phyloP scores from a whole-genome alignment of 208 protist genomes.

The Trypanosoma grayi region DNA sequence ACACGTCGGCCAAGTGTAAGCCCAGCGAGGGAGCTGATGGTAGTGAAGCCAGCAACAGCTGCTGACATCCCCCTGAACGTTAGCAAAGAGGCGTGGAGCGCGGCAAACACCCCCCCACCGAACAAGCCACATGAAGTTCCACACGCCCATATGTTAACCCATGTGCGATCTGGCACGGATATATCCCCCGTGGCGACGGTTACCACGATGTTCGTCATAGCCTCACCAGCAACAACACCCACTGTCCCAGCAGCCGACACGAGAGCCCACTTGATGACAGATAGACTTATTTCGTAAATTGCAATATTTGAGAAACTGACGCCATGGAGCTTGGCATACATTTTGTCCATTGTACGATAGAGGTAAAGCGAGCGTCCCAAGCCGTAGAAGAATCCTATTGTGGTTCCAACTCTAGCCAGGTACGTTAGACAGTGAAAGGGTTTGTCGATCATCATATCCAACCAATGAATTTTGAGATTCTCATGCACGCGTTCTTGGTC shows the following conservation, averaged over 20 bases:
- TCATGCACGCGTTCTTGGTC: slow-evolving; percentile 60
- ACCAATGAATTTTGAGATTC: slow-evolving; percentile 71
- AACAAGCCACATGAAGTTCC: slow-evolving; percentile 45
- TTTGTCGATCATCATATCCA: slow-evolving; percentile 76
- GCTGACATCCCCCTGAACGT: slow-evolving; percentile 60
- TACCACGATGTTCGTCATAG: slow-evolving; percentile 30
- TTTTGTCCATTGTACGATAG: slow-evolving; percentile 88
- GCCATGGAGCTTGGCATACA: slow-evolving; percentile 86
- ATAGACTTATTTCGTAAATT: slow-evolving; percentile 56
- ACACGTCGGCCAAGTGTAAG: slow-evolving; percentile 50
- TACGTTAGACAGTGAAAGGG: slow-evolving; percentile 49
- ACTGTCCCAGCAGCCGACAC: slow-evolving; percentile 42
- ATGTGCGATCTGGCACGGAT: slow-evolving; percentile 48
- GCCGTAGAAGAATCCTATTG: slow-evolving; percentile 75
- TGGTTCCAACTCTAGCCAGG: slow-evolving; percentile 62
- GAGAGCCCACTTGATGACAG: slow-evolving; percentile 58
- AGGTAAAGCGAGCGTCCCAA: slow-evolving; percentile 66
- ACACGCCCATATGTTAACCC: slow-evolving; percentile 49
- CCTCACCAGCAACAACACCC: slow-evolving; percentile 54
- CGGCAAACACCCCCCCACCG: slow-evolving; percentile 42
- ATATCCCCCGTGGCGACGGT: slow-evolving; percentile 35
- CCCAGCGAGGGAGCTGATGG: slow-evolving; percentile 26
- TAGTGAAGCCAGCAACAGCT: slow-evolving; percentile 30
- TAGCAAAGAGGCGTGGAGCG: slow-evolving; percentile 49
- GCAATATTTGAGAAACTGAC: slow-evolving; percentile 59